Conservation (phyloP, 23 red algal species). For the Gracilaria domingensis region DNA sequence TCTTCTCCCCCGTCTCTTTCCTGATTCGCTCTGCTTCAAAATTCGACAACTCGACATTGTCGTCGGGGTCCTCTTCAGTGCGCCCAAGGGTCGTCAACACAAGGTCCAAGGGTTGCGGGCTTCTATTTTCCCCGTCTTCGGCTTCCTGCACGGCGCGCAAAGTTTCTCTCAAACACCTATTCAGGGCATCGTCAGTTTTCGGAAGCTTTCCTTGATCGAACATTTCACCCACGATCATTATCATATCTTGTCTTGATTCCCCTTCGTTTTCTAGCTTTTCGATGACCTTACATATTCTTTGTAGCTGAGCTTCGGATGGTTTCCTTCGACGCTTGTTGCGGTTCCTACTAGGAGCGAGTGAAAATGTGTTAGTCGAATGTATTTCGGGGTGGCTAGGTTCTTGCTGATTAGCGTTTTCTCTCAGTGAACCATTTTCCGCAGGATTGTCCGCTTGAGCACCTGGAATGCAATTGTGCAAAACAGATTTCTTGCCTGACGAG, state of each 20-base stretch:
- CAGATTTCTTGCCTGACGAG: neutral
- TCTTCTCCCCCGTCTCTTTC: neutral
- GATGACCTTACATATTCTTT: slow-evolving; percentile 30
- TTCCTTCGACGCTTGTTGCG: neutral
- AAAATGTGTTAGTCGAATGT: neutral
- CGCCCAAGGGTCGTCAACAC: neutral
- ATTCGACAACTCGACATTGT: neutral
- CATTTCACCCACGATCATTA: slow-evolving; percentile 39
- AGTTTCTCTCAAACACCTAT: slow-evolving; percentile 4
- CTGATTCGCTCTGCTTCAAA: neutral
- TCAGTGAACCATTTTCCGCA: neutral
- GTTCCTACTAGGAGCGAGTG: neutral
- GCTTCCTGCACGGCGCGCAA: slow-evolving; percentile 18
- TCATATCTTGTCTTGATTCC: slow-evolving; percentile 15
- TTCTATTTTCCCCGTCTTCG: neutral
- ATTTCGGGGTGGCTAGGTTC: neutral
- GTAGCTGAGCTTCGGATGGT: neutral
- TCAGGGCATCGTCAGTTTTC: slow-evolving; percentile 7
- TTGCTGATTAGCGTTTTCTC: neutral
- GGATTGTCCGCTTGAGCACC: neutral
- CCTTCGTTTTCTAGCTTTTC: slow-evolving; percentile 36
- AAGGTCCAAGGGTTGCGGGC: neutral
- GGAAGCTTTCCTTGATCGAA: slow-evolving; percentile 42
- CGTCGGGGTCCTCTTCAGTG: neutral
- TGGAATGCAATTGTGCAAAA: too few relatives aligned